Evolutionary conservation across 805 yeast genomes (phyloP).

Genomic region (Nakazawaea populi): DNA sequence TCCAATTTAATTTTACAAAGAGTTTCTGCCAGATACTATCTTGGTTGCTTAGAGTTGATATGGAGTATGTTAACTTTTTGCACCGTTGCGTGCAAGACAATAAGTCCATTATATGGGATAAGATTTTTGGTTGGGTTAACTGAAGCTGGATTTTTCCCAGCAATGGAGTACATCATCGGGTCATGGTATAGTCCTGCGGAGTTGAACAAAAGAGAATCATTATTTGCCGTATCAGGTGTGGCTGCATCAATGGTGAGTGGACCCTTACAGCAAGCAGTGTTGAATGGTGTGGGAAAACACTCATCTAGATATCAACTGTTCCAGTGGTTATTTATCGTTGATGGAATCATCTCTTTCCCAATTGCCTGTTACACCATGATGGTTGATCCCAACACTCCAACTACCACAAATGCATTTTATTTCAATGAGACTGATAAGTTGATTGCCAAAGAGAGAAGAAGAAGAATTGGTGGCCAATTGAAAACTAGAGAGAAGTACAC

Average conservation of each 20-base stretch:
- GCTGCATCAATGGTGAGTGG: conserved; percentile 33
- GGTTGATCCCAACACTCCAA: conserved; percentile 40
- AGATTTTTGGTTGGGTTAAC: conserved; percentile 36
- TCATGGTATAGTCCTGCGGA: conserved; percentile 29
- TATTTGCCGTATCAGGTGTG: conserved; percentile 28
- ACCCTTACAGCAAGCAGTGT: conserved; percentile 29
- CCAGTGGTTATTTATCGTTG: conserved; percentile 42
- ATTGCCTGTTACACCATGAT: conserved; percentile 36
- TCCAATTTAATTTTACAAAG: conserved; percentile 27
- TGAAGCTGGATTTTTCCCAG: conserved; percentile 46
- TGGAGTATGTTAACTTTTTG: conserved; percentile 27
- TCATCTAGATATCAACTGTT: conserved; percentile 27
- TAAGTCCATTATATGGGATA: conserved; percentile 23
- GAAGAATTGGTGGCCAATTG: conserved; percentile 34
- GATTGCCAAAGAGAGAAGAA: conserved; percentile 42
- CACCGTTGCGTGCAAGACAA: conserved; percentile 22
- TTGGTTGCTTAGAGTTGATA: conserved; percentile 23
- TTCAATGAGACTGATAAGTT: conserved; percentile 35
- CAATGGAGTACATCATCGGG: conserved; percentile 37
- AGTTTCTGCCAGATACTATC: conserved; percentile 20
- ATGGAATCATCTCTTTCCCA: conserved; percentile 30
- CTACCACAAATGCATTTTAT: conserved; percentile 36
- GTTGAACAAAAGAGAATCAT: conserved; percentile 28
- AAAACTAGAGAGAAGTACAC: conserved; percentile 37
- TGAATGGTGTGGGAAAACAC: conserved; percentile 18